Percentiles rank a stretch among this genome's conserved stretches.
Conservation (phyloP, 176 grass and related monocot genomes). For the Coix lacrymajobi region DNA sequence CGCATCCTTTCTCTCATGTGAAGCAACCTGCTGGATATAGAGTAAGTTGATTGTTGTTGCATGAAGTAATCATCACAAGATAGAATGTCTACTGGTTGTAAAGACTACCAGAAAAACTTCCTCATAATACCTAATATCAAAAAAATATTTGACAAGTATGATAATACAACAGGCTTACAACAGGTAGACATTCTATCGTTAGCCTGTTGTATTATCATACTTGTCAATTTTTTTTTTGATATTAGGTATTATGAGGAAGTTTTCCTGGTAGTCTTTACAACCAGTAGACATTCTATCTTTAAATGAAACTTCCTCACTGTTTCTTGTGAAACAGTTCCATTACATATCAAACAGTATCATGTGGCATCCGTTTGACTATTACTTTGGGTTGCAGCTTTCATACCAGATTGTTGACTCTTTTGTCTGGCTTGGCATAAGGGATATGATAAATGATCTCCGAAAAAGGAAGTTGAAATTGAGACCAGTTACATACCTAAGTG, state of each 20-base stretch:
- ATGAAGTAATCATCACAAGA: background rate
- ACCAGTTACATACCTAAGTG: slow-evolving; percentile 80
- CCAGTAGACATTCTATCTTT: background rate
- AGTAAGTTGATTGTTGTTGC: slow-evolving; percentile 40
- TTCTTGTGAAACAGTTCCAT: background rate
- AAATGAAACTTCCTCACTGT: background rate
- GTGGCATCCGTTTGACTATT: background rate
- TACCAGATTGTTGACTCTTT: slow-evolving; percentile 88
- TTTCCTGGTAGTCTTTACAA: too few relatives aligned
- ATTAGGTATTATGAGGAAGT: too few relatives aligned
- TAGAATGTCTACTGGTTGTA: too few relatives aligned
- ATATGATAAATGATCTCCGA: slow-evolving; percentile 80
- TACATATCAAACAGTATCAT: background rate
- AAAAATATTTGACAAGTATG: background rate
- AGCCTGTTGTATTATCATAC: background rate
- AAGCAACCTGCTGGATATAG: slow-evolving; percentile 78
- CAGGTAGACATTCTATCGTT: too few relatives aligned
- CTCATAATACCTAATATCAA: too few relatives aligned
- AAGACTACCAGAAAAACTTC: too few relatives aligned
- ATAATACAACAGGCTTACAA: background rate
- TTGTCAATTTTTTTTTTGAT: background rate
- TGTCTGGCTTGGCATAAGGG: slow-evolving; percentile 87
- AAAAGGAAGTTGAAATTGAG: slow-evolving; percentile 71
- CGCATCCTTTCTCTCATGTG: slow-evolving; percentile 71
- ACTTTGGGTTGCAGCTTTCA: slow-evolving; percentile 58